These are phyloP conservation scores for Populus euphratica DNA, from an alignment of 345 rosid genomes.

Conservation along the genomic window DNA sequence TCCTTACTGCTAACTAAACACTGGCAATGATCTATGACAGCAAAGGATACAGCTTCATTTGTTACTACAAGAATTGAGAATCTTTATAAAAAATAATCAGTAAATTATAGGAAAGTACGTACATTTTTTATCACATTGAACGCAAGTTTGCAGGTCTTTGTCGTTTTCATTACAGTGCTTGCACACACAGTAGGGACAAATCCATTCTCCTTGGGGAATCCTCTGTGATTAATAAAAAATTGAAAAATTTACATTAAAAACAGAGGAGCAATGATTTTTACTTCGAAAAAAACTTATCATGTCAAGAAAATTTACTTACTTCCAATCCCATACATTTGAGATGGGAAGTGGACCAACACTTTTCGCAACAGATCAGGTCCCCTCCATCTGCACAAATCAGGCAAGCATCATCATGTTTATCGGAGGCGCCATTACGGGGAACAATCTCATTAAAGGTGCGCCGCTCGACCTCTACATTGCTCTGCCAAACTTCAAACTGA, in stretches of 20 bases:
- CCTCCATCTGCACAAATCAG: slow-evolving; percentile 35
- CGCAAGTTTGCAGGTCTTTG: background rate
- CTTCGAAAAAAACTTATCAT: background rate
- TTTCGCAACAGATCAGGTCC: slow-evolving; percentile 28
- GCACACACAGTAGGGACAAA: slow-evolving; percentile 26
- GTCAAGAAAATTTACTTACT: slow-evolving; percentile 5
- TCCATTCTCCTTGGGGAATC: slow-evolving; percentile 24
- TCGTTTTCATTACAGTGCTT: slow-evolving; percentile 2
- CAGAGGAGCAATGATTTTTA: background rate
- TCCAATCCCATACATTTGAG: slow-evolving; percentile 13
- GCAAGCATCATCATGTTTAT: slow-evolving; percentile 24
- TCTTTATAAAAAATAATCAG: background rate
- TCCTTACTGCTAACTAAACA: background rate
- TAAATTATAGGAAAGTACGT: background rate
- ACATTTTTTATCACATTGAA: slow-evolving; percentile 24
- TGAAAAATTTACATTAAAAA: background rate
- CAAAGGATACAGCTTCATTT: background rate
- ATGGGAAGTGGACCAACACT: slow-evolving; percentile 31
- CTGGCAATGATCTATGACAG: slow-evolving; percentile 13
- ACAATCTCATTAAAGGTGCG: background rate
- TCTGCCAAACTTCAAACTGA: background rate
- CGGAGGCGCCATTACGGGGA: background rate
- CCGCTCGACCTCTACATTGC: background rate
- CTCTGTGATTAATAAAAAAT: slow-evolving; percentile 11
- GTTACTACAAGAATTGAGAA: background rate